A percentile compares a stretch with the other conserved stretches of the same genome.
Evolutionary conservation across 2,329 filamentous ascomycete species (phyloP).

Genomic region (Trichoderma citrinoviride): DNA sequence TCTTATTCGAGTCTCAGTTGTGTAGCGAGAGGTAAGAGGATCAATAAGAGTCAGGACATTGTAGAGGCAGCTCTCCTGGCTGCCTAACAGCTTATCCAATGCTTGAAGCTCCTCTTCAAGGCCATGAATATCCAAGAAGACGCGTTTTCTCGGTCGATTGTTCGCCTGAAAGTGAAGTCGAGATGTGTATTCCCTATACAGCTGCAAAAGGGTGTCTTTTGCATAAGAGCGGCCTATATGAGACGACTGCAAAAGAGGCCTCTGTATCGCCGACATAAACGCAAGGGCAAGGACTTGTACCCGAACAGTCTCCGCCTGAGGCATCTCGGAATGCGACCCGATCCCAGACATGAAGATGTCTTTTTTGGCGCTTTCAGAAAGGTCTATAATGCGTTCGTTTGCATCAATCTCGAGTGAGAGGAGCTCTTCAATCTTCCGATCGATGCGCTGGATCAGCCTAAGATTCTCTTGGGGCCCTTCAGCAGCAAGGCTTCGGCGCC

Average conservation of each 20-base stretch:
- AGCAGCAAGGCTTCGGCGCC: background rate
- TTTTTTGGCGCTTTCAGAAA: background rate
- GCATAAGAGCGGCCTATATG: background rate
- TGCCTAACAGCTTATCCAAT: constrained; percentile 19
- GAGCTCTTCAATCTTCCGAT: background rate
- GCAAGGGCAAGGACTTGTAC: constrained; percentile 1
- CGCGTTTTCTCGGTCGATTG: constrained; percentile 1
- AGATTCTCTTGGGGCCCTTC: background rate
- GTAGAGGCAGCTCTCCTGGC: background rate
- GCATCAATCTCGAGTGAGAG: background rate
- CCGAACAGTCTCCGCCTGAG: background rate
- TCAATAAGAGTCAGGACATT: background rate
- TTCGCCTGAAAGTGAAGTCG: constrained; percentile 9
- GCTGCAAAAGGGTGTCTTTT: background rate
- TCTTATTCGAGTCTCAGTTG: background rate
- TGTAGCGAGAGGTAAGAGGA: background rate
- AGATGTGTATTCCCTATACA: constrained; percentile 3
- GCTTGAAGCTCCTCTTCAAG: constrained; percentile 27
- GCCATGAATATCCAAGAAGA: constrained; percentile 24
- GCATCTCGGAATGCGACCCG: background rate
- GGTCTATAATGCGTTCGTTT: background rate
- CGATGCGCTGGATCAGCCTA: background rate
- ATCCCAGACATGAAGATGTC: background rate
- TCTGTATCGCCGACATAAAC: background rate
- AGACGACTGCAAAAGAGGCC: background rate